These are phyloP conservation scores for Fusarium pseudonygamai DNA, from an alignment of 2,329 filamentous ascomycete species.

Conservation along the genomic window DNA sequence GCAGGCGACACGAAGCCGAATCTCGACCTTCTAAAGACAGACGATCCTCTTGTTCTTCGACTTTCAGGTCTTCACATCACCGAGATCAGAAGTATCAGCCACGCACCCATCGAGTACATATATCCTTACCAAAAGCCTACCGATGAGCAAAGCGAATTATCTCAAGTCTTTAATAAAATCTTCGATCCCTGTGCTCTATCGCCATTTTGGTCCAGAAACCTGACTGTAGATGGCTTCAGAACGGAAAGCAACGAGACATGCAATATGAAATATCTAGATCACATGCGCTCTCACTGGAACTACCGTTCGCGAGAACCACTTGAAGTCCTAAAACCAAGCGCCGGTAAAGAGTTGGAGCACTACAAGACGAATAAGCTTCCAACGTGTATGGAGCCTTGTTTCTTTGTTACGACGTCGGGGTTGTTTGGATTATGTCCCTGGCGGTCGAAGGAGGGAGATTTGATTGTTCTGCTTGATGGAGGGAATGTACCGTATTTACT, in stretches of 20 bases:
- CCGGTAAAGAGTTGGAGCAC: fast-evolving
- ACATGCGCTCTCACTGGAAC: conserved; percentile 16
- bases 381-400: conserved; percentile 10
- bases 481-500: conserved; percentile 27
- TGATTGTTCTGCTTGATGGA: conserved; percentile 13
- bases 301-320: background rate
- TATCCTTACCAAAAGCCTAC: background rate
- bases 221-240: background rate
- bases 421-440: conserved; percentile 27
- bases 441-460: conserved; percentile 16
- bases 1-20: conserved; percentile 1
- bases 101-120: conserved; percentile 9
- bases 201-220: conserved; percentile 9
- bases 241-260: background rate
- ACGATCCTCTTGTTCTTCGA: background rate
- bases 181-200: conserved; percentile 25
- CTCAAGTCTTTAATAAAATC: conserved; percentile 10
- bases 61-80: conserved; percentile 6
- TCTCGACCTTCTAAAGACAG: background rate
- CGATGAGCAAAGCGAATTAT: background rate
- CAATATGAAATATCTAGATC: conserved; percentile 15
- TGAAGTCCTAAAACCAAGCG: background rate
- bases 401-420: conserved; percentile 14
- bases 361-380: conserved; percentile 9
- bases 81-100: conserved; percentile 2